Conservation (phyloP, 2,329 filamentous ascomycete species). For the Alternaria hordeiaustralica region DNA sequence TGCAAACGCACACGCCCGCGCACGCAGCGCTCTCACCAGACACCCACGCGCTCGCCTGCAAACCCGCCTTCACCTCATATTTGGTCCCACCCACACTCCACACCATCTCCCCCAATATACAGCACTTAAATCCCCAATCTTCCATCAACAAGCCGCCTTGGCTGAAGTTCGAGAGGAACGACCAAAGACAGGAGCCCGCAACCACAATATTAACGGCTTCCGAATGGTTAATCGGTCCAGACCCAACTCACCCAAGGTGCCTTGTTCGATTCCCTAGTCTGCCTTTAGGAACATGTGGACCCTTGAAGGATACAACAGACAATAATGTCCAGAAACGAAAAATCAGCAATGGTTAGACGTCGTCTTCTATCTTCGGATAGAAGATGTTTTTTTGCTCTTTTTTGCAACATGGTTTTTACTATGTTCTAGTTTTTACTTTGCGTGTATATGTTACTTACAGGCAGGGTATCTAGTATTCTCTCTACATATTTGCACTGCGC, state of each 20-base stretch:
- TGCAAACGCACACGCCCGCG: neutral
- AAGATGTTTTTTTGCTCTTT: neutral
- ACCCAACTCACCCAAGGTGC: neutral
- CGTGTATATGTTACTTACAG: neutral
- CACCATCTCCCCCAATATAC: neutral
- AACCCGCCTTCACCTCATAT: neutral
- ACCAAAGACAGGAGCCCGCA: neutral
- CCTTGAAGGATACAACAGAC: neutral
- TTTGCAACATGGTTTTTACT: neutral
- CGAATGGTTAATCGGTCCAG: slow-evolving; percentile 1
- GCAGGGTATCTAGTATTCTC: neutral
- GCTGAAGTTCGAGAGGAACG: slow-evolving; percentile 2
- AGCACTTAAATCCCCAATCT: neutral
- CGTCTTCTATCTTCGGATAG: neutral
- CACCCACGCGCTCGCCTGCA: neutral
- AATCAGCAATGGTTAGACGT: neutral
- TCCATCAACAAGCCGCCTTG: neutral
- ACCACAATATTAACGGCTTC: neutral
- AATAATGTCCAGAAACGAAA: neutral
- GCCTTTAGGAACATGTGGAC: neutral
- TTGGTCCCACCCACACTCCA: neutral
- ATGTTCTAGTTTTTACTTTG: neutral
- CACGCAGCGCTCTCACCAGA: neutral
- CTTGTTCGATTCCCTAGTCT: neutral
- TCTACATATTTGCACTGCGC: neutral